Conservation (phyloP, 768 basidiomycete genomes). For the Boletus eberwhitei region DNA sequence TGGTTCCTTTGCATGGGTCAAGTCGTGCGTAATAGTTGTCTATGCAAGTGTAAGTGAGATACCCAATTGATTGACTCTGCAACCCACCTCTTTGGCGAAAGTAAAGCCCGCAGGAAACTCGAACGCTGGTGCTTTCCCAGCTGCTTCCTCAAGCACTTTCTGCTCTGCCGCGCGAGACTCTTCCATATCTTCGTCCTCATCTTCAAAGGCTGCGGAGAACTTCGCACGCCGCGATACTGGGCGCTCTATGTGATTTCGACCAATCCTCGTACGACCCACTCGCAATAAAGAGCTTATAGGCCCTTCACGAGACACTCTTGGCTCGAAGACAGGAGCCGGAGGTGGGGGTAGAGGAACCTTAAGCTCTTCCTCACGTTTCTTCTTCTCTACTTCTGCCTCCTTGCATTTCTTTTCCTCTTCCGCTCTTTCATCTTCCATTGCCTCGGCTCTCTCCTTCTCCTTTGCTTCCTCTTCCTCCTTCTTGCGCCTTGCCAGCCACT, state of each 20-base stretch:
- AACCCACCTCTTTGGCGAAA: constrained; percentile 60
- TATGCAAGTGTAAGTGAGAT: constrained; percentile 16
- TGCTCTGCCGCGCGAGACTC: constrained; percentile 42
- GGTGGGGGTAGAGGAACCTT: constrained; percentile 16
- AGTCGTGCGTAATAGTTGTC: constrained; percentile 39
- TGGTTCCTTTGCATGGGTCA: constrained; percentile 55
- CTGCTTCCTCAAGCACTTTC: constrained; percentile 50
- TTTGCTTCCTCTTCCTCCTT: constrained; percentile 52
- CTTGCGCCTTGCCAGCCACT: constrained; percentile 60
- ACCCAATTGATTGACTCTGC: not conserved
- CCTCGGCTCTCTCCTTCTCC: constrained; percentile 33
- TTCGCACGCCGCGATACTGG: constrained; percentile 48
- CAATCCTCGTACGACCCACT: constrained; percentile 57
- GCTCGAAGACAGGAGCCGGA: constrained; percentile 20
- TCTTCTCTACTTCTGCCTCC: constrained; percentile 18
- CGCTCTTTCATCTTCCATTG: constrained; percentile 34
- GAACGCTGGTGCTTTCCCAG: constrained; percentile 54
- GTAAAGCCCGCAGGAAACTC: constrained; percentile 61
- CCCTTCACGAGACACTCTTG: constrained; percentile 16
- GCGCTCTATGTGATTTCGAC: constrained; percentile 59
- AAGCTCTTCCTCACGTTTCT: constrained; percentile 16
- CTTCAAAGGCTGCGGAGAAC: constrained; percentile 66
- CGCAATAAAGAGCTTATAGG: constrained; percentile 51
- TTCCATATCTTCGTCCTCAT: constrained; percentile 43
- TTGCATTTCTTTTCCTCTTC: constrained; percentile 25